Evolutionary conservation across 2,329 filamentous ascomycete genomes (phyloP).

Genomic region (Domatiomyces catenatus): DNA sequence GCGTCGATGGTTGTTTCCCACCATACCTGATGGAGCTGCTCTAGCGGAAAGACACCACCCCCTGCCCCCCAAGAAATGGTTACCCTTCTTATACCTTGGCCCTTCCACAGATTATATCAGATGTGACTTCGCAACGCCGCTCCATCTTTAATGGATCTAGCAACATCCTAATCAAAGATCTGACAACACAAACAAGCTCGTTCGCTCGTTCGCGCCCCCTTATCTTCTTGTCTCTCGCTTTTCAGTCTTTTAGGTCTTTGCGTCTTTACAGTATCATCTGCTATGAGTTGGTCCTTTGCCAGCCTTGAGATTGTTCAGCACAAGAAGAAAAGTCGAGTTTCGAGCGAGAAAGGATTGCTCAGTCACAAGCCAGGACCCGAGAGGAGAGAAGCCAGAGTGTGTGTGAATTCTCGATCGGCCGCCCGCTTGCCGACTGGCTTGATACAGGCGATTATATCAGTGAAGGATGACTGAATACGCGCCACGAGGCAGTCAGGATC

Average conservation of each 20-base stretch:
- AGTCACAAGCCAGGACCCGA: background rate
- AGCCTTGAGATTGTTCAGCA: background rate
- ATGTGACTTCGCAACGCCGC: background rate
- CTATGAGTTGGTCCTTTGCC: background rate
- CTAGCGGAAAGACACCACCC: background rate
- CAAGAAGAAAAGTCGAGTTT: background rate
- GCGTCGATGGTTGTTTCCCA: background rate
- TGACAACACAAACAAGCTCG: background rate
- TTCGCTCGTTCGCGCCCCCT: background rate
- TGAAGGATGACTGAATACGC: slow-evolving; percentile 25
- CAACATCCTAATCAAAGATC: background rate
- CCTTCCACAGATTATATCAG: background rate
- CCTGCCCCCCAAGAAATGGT: background rate
- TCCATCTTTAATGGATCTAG: background rate
- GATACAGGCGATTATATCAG: background rate
- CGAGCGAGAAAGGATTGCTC: background rate
- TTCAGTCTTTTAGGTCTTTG: background rate
- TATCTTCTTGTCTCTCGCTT: background rate
- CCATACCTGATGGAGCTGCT: background rate
- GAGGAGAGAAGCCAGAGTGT: background rate
- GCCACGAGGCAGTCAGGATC: slow-evolving; percentile 25
- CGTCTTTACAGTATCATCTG: background rate
- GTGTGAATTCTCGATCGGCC: background rate
- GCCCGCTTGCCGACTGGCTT: background rate
- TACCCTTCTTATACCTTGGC: background rate